These are phyloP conservation scores for Amphibolis antarctica DNA, from an alignment of 106 monocot genomes.

Conservation along the genomic window DNA sequence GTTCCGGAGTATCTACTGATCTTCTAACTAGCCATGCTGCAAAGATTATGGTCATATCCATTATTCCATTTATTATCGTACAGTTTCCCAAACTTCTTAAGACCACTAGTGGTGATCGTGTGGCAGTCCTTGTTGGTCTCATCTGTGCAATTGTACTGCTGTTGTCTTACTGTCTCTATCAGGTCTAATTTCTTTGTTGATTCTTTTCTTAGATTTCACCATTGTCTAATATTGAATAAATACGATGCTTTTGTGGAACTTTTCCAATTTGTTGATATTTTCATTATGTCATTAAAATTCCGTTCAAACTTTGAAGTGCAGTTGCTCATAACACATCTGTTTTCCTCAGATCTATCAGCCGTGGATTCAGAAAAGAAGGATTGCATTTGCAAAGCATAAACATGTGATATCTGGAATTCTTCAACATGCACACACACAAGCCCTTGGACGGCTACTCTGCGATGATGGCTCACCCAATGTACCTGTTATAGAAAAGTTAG, in stretches of 20 bases:
- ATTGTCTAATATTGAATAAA: not conserved
- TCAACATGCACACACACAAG: slow-evolving; percentile 44
- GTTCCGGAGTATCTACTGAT: slow-evolving; percentile 76
- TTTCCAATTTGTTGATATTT: not conserved
- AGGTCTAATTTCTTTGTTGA: slow-evolving; percentile 28
- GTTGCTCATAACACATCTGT: not conserved
- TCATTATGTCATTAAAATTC: not conserved
- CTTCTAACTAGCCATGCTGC: slow-evolving; percentile 78
- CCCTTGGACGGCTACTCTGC: slow-evolving; percentile 43
- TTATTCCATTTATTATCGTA: slow-evolving; percentile 69
- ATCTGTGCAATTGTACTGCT: slow-evolving; percentile 44
- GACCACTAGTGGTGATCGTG: slow-evolving; percentile 27
- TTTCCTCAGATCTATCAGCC: slow-evolving; percentile 64
- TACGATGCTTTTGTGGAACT: too few relatives aligned
- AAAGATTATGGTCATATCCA: slow-evolving; percentile 83
- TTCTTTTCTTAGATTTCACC: not conserved
- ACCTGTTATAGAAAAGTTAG: slow-evolving; percentile 51
- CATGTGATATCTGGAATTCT: slow-evolving; percentile 83
- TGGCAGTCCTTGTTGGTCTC: slow-evolving; percentile 41
- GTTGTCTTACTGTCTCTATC: slow-evolving; percentile 72
- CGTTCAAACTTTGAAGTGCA: not conserved
- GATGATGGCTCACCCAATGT: slow-evolving; percentile 52
- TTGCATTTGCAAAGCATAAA: slow-evolving; percentile 81
- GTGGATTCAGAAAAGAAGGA: slow-evolving; percentile 74
- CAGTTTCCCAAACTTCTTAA: slow-evolving; percentile 65